Base-by-base conservation (phyloP, 495 filamentous ascomycete genomes). In the Amorphotheca resinae region DNA sequence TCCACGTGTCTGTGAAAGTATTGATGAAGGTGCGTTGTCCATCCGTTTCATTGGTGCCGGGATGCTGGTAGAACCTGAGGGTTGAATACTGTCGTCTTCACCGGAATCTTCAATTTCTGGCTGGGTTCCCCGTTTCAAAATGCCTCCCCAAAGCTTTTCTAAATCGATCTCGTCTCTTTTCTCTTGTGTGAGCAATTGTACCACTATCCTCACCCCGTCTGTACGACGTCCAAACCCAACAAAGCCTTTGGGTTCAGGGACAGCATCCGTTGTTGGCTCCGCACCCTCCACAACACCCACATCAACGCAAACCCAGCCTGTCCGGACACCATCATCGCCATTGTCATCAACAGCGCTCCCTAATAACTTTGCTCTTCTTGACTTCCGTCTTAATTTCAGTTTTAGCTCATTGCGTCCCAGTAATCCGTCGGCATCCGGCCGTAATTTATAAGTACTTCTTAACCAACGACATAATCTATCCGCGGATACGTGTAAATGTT, bases 291-390 rank as follows among this genome's bases (percentile, higher is more conserved):
- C 71, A 12, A 70, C 69, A 1, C 87, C 86, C 1, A 87, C 67
- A 60, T 93, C 88, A 32, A 96, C 83, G 62, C 93, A 98, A 7
- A 98, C 82, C 91, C 91, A 98, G 1, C 87, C 87, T 12, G 87
- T 93, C 21, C 75, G 74, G 28, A 93, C 83, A 1, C 86, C 88
- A 52, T 94, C 87, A 52, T 93, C 77, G 0, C 58, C 52, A 32
- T 72, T 66, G 3, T 54, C 57, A 26, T 64, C 76, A 32, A 45
- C 37, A 22, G 56, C 52, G 12, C 61, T 68, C 61, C 78, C 80
- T 22, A 91, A 58, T 40, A 95, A 61, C 59, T 79, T 82, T 11
- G 84, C 81, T 43, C 83, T 73, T 54, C 79, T 81, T n/a, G 76
- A 77, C 55, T 83, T 83, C 22, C 91, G 68, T 31, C 80, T 72